phyloP scores from a whole-genome alignment of 2,329 filamentous ascomycete genomes.

The Trichoderma sp. region DNA sequence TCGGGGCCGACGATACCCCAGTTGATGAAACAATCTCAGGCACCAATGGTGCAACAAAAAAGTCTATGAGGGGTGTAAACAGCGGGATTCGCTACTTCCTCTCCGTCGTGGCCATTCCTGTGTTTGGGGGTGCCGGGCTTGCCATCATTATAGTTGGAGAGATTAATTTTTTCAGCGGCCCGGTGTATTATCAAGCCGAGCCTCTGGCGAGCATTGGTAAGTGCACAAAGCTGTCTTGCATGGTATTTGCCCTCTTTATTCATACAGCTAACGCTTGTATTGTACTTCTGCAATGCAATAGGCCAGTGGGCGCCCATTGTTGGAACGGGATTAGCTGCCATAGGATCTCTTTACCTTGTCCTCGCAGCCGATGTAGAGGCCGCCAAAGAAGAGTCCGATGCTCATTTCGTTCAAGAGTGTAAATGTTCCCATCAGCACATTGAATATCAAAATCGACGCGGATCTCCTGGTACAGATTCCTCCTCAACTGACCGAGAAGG shows the following conservation, averaged over 20 bases:
- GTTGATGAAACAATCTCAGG: constrained; percentile 49
- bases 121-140: constrained; percentile 61
- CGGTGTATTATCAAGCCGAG: constrained; percentile 61
- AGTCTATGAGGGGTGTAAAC: constrained; percentile 57
- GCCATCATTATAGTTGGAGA: constrained; percentile 64
- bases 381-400: constrained; percentile 17
- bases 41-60: constrained; percentile 56
- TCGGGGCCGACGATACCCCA: constrained; percentile 30
- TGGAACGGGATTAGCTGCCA: constrained; percentile 57
- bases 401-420: constrained; percentile 18
- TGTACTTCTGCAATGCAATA: constrained; percentile 29
- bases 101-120: constrained; percentile 56
- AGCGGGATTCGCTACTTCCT: constrained; percentile 55
- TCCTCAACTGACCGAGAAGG: not conserved
- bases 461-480: not conserved
- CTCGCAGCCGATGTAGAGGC: constrained; percentile 41
- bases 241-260: not conserved
- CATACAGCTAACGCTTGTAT: not conserved
- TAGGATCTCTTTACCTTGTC: constrained; percentile 61
- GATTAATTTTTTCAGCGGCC: constrained; percentile 61
- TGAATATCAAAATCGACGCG: not conserved
- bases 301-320: constrained; percentile 63
- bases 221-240: constrained; percentile 27
- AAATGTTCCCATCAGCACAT: constrained; percentile 25
- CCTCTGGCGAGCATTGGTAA: constrained; percentile 62